These are phyloP conservation scores for Setomelanomma holmii DNA, from an alignment of 2,329 filamentous ascomycete genomes.

Conservation along the genomic window DNA sequence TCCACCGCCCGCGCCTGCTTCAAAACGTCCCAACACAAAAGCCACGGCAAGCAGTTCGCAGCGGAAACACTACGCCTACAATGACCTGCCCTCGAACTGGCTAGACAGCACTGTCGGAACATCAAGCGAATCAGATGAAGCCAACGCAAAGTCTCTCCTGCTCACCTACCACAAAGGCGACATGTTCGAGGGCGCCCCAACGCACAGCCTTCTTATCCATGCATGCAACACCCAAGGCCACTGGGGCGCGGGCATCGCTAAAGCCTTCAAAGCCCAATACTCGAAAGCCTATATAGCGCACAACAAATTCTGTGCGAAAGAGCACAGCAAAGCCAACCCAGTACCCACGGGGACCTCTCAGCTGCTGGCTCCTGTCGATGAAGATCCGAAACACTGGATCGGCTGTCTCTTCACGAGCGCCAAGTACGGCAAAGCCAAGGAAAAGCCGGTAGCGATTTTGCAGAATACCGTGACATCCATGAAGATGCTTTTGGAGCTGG, in stretches of 20 bases:
- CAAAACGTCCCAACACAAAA: conserved; percentile 7
- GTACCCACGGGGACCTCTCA: conserved; percentile 56
- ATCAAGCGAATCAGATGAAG: background rate
- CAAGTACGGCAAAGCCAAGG: conserved; percentile 55
- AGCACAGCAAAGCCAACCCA: conserved; percentile 26
- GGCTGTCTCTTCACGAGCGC: conserved; percentile 66
- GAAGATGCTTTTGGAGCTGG: conserved; percentile 54
- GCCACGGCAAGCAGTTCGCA: background rate
- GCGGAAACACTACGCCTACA: conserved; percentile 10
- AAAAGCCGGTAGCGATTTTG: conserved; percentile 55
- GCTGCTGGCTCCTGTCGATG: conserved; percentile 60
- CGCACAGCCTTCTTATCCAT: conserved; percentile 61
- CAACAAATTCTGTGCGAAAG: conserved; percentile 53
- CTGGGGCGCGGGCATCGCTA: conserved; percentile 67
- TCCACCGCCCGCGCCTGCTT: background rate
- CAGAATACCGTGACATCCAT: conserved; percentile 58
- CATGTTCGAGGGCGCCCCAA: conserved; percentile 60
- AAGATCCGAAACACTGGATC: conserved; percentile 58
- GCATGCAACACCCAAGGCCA: conserved; percentile 65
- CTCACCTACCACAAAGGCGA: conserved; percentile 50
- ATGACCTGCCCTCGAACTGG: conserved; percentile 9
- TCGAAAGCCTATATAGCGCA: conserved; percentile 60
- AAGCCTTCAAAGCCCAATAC: conserved; percentile 58
- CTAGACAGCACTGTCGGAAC: background rate
- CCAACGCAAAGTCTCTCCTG: background rate